These are phyloP conservation scores for Saccharomycopsis schoenii DNA, from an alignment of 805 yeast species.

Conservation along the genomic window DNA sequence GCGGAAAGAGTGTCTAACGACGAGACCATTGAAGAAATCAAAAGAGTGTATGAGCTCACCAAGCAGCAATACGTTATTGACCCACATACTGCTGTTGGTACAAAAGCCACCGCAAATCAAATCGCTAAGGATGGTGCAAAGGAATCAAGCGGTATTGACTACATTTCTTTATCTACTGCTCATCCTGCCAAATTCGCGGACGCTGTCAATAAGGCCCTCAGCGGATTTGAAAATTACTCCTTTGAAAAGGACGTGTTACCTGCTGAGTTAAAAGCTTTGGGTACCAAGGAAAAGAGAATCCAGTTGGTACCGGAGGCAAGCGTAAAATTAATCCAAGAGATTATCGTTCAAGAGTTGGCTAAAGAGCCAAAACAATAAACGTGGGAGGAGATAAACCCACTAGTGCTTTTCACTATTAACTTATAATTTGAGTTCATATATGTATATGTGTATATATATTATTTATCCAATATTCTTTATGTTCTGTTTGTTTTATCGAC, in stretches of 20 bases:
- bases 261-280: slow-evolving; percentile 66
- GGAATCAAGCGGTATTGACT: slow-evolving; percentile 30
- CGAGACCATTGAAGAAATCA: slow-evolving; percentile 74
- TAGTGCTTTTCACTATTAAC: too few species aligned
- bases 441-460: too few species aligned
- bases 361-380: slow-evolving; percentile 26
- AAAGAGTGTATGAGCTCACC: slow-evolving; percentile 47
- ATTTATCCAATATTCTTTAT: too few species aligned
- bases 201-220: slow-evolving; percentile 79
- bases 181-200: slow-evolving; percentile 98
- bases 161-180: slow-evolving; percentile 85
- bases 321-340: slow-evolving; percentile 60
- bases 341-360: slow-evolving; percentile 62
- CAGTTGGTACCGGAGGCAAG: slow-evolving; percentile 62
- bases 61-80: slow-evolving; percentile 72
- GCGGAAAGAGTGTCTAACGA: slow-evolving; percentile 73
- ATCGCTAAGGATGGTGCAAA: slow-evolving; percentile 34
- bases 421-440: too few species aligned
- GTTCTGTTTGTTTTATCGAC: too few species aligned
- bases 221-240: slow-evolving; percentile 58
- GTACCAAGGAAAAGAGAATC: slow-evolving; percentile 65
- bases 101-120: slow-evolving; percentile 61
- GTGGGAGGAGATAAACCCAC: too few species aligned
- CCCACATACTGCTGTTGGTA: slow-evolving; percentile 96
- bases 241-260: slow-evolving; percentile 88